Base-by-base conservation (phyloP, 768 basidiomycete species). In the Tricholomella constricta region DNA sequence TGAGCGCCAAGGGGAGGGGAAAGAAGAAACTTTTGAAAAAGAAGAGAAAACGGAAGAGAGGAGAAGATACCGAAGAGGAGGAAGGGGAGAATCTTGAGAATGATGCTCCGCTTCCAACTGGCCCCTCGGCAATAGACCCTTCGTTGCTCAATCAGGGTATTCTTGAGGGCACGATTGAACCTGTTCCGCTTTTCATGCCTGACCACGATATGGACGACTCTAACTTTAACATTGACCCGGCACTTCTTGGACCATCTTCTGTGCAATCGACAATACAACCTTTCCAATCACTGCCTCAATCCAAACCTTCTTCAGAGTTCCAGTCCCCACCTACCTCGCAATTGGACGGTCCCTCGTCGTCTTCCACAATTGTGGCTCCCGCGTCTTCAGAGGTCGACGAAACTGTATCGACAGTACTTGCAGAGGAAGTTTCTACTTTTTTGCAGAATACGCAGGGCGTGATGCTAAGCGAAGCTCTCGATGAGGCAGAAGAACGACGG, bases 381-480 rank as follows among this genome's bases (percentile, higher is more conserved):
- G 71, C 71, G 8, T 64, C 64, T n/a, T 65, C 64, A 7, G 63
- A 68, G 12, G 69, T 84, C 1, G 89, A 92, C 26, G 79, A 82
- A 52, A 76, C 82, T 2, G 78, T 85, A 6, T 83, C 86, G 25
- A 78, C 77, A 25, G 80, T 77, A 1, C 78, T 94, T 19, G 78
- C 83, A 0, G 80, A 85, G 52, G 91, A 93, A 66, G 85, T 95
- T 1, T 73, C 82, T 1, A 79, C 76, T 2, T 86, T 85, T 61
- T 74, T 94, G 26, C 73, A 78, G 50, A 84, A 82, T 47, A 69
- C 80, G 14, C 81, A 86, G 63, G 85, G 87, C 12, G 65, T 78
- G n/a, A 66, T 78, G 65, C 72, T 91, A 8, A 69, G 75, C 5
- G 73, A 76, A 17, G 87, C 89, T 14, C 74, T 93, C 9, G 78